phyloP scores from a whole-genome alignment of 768 basidiomycete genomes.

The Tulasnella sp. region DNA sequence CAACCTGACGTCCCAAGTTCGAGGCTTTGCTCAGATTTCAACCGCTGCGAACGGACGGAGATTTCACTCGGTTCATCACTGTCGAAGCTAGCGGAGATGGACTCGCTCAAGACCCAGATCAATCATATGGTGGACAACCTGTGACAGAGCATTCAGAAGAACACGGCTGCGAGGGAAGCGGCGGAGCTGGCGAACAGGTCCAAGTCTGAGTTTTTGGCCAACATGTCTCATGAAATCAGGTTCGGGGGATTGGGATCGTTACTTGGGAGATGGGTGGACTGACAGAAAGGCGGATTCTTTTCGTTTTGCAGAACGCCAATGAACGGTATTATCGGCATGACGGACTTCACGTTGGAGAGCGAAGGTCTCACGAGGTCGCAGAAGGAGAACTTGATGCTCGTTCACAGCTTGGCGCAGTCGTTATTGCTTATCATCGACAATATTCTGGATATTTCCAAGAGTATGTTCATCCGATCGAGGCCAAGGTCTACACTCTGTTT shows the following conservation, averaged over 20 bases:
- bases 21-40: conserved; percentile 97
- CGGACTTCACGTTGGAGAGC: conserved; percentile 91
- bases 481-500: neutral
- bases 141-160: conserved; percentile 95
- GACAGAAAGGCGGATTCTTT: neutral
- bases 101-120: conserved; percentile 97
- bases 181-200: conserved; percentile 96
- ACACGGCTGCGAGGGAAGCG: conserved; percentile 92
- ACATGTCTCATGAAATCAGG: conserved; percentile 97
- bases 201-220: conserved; percentile 97
- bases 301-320: conserved; percentile 84
- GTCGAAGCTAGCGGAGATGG: conserved; percentile 99
- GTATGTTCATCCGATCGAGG: conserved; percentile 42
- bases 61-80: conserved; percentile 98
- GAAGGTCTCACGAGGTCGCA: conserved; percentile 84
- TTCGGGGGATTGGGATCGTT: conserved; percentile 32
- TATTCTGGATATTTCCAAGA: conserved; percentile 99
- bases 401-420: conserved; percentile 88
- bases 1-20: conserved; percentile 94
- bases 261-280: neutral
- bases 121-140: conserved; percentile 99
- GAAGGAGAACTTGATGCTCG: conserved; percentile 88
- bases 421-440: conserved; percentile 96
- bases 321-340: conserved; percentile 99
- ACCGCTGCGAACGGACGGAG: conserved; percentile 98